Evolutionary conservation across 2,329 filamentous ascomycete species (phyloP), one percentile per base, ranked within the genome.

Genomic region (Neofusicoccum ribis): DNA sequence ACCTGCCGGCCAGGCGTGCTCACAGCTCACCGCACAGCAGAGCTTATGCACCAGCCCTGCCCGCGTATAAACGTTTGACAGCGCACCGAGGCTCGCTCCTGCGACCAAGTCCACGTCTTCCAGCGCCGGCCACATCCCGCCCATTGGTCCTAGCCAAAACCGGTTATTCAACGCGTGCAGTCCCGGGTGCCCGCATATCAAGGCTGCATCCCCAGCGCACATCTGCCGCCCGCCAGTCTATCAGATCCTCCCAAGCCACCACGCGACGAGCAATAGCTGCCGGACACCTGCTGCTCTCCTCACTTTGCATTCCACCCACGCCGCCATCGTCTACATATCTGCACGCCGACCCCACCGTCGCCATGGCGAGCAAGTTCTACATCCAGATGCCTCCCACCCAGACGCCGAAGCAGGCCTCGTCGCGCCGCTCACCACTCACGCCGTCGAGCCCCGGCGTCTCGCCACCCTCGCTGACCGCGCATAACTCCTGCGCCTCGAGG

Each of bases 371-470:
- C 65, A 70, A 71, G 68, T 76, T 76, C 70, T 77, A 78, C 72
- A 76, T 75, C 68, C 75, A 76, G 64, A 73, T 78, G 37, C 74
- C 76, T 52, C 73, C 74, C 34, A 75, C 74, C 64, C 71, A 75
- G 65, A 74, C 76, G 41, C 69, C 72, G 58, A 51, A 60, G 46
- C 71, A 73, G 70, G 72, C 75, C 70, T 73, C 70, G 71, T 76
- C 72, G 69, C 76, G 78, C 65, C 77, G 79, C 51, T 78, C 78
- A 65, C 78, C 79, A 72, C 74, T 81, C 65, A 81, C 79, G 59
- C 79, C 79, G 67, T 80, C 79, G 34, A 80, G 78, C 52, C 54
- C 54, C 8, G 54, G 54, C 17, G 78, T 80, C 41, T 81, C 79
- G 43, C 80, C 79, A 58, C 78, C 79, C 64, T 81, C 77, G 63